A percentile compares a stretch with the other conserved stretches of the same genome.
These are phyloP conservation scores for Cucurbita moschata DNA, from an alignment of 306 rosid genomes.

Conservation along the genomic window DNA sequence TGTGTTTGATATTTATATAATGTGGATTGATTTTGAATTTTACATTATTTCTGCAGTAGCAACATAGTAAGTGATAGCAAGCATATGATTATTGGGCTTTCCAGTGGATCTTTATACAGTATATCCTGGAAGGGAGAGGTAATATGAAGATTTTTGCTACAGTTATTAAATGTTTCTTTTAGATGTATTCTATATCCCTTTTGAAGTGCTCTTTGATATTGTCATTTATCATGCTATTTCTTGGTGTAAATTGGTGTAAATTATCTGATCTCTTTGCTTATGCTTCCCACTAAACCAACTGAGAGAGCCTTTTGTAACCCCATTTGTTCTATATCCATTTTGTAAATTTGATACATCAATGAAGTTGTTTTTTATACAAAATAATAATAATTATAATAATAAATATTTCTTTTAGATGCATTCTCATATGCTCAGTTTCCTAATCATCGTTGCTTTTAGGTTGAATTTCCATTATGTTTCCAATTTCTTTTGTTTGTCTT, in stretches of 20 bases:
- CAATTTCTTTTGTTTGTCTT: background rate
- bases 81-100: slow-evolving; percentile 83
- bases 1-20: slow-evolving; percentile 4
- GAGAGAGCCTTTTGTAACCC: too few relatives aligned
- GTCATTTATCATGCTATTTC: too few relatives aligned
- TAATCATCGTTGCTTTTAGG: background rate
- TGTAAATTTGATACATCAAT: too few relatives aligned
- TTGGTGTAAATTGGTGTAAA: too few relatives aligned
- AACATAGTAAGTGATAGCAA: slow-evolving; percentile 66
- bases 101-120: slow-evolving; percentile 74
- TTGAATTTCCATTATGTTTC: background rate
- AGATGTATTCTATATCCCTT: background rate
- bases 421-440: background rate
- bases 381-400: too few relatives aligned
- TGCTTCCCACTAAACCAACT: too few relatives aligned
- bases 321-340: too few relatives aligned
- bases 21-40: slow-evolving; percentile 16
- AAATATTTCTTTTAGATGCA: background rate
- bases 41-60: slow-evolving; percentile 49
- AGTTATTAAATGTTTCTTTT: background rate
- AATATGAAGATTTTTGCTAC: slow-evolving; percentile 13
- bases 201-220: background rate
- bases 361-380: too few relatives aligned
- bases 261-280: too few relatives aligned
- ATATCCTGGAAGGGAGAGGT: slow-evolving; percentile 99